Conservation (phyloP, 257 asterid genomes). For the Nicotiana sylvestris region DNA sequence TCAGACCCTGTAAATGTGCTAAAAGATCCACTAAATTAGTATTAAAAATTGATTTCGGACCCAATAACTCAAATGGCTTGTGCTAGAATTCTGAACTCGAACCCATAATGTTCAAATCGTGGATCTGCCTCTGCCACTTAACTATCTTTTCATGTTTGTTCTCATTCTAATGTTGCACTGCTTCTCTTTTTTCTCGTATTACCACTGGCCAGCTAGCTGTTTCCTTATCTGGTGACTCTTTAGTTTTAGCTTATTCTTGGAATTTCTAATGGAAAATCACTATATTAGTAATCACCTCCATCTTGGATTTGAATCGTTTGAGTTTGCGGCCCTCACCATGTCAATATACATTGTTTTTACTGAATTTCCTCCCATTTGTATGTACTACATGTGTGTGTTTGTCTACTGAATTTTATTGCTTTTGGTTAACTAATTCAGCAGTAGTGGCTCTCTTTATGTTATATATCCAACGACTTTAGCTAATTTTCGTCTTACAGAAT, state of each 20-base stretch:
- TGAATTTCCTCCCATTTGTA: neutral
- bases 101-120: no score
- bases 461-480: neutral
- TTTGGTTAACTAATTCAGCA: neutral
- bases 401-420: neutral
- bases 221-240: neutral
- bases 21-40: no score
- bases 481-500: conserved; percentile 38
- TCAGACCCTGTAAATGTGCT: no score
- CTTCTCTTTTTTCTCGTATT: neutral
- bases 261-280: neutral
- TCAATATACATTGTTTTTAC: neutral
- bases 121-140: no score
- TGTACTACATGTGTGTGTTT: neutral
- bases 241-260: conserved; percentile 4
- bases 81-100: no score
- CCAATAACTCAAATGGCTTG: no score
- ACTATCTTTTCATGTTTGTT: neutral
- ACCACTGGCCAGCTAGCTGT: neutral
- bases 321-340: neutral
- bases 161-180: neutral
- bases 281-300: neutral
- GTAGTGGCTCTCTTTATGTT: neutral
- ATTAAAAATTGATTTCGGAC: no score
- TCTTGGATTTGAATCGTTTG: neutral